These are phyloP conservation scores for Euryodendron excelsum DNA, from an alignment of 148 eudicot genomes.

Conservation along the genomic window DNA sequence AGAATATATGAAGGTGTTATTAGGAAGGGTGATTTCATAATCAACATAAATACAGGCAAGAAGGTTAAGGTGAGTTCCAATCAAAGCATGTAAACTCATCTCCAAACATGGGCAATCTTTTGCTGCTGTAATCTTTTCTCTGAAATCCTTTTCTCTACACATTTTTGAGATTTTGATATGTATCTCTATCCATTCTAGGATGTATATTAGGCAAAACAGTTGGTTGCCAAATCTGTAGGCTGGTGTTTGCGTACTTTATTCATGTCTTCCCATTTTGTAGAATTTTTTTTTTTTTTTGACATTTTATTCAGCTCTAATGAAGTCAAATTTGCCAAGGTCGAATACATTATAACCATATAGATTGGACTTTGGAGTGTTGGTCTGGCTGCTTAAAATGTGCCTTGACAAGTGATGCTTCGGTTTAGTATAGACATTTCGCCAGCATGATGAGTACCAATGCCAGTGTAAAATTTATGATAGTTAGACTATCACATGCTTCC, in stretches of 20 bases:
- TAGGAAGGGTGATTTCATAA: constrained; percentile 88
- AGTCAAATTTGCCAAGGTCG: constrained; percentile 5
- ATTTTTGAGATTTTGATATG: not conserved
- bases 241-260: not conserved
- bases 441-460: not conserved
- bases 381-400: not conserved
- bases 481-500: not conserved
- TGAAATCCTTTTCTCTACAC: not conserved
- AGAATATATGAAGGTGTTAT: constrained; percentile 94
- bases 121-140: not conserved
- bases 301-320: not conserved
- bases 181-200: not conserved
- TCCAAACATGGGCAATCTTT: not conserved
- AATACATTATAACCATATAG: too few species aligned
- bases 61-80: constrained; percentile 64
- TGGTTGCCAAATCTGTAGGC: not conserved
- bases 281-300: constrained; percentile 8
- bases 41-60: constrained; percentile 90
- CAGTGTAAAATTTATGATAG: not conserved
- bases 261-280: not conserved
- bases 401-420: not conserved
- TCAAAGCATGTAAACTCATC: not conserved
- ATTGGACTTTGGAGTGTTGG: too few species aligned
- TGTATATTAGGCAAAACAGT: not conserved
- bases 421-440: not conserved